Base-by-base conservation (phyloP, 225 moss, liverwort and hornwort genomes). In the Takakia lepidozioides region DNA sequence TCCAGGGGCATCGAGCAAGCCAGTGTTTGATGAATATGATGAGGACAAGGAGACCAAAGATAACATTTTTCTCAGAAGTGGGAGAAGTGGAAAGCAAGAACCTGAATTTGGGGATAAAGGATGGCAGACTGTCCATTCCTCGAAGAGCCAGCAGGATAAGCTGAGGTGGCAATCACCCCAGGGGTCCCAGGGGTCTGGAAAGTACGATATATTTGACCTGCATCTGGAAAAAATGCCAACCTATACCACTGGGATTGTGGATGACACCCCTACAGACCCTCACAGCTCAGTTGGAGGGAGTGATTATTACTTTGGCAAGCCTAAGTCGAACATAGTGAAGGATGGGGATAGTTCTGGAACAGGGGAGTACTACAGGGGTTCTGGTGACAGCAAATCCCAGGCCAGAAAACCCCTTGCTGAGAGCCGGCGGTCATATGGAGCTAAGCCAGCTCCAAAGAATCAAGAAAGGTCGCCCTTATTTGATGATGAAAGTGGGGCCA, bases 161-260 rank as follows among this genome's bases (percentile, higher is more conserved):
- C 64, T 72, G 15, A 68, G 61, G 49, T 60, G 70, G 69, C 26
- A 63, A 18, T 70, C 76, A n/a, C n/a, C n/a, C n/a, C n/a, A n/a
- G n/a, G n/a, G n/a, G n/a, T n/a, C n/a, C n/a, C n/a, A 58, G 18
- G 74, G 76, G 9, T 15, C 58, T 32, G 73, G 64, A n/a, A 63
- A 63, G 34, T 69, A 61, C 35, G 71, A 75, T 43, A 71, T 71
- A 8, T 80, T 71, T 36, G 80, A 75, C 46, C 55, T 58, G 25
- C 73, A 80, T 48, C 75, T 71, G 19, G 75, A 80, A 54, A 67
- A 74, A 43, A n/a, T n/a, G n/a, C n/a, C n/a, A n/a, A n/a, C n/a
- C n/a, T n/a, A n/a, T n/a, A n/a, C n/a, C n/a, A n/a, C n/a, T n/a
- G n/a, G n/a, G n/a, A n/a, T n/a, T n/a, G n/a, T n/a, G n/a, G n/a